Base-by-base conservation (phyloP, 768 basidiomycete genomes). In the Tricholoma saponaceum region DNA sequence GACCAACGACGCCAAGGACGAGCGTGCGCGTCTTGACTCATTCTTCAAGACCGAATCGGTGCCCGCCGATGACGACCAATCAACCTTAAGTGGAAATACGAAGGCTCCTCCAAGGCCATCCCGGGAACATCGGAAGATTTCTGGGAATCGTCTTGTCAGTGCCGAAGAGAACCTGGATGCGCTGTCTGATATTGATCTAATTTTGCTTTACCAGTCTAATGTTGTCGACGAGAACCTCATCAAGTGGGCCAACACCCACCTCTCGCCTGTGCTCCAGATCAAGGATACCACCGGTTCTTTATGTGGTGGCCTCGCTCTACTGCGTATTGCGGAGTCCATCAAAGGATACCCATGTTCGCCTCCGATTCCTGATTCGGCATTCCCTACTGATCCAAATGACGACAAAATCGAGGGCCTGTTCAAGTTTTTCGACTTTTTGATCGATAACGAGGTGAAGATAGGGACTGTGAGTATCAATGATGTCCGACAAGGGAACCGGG, bases 391-490 rank as follows among this genome's bases (percentile, higher is more conserved):
- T 39, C 72, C 80, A 12, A 76, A 78, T 59, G 89, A 94, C 66
- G 89, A 95, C 62, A 90, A 89, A 62, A 75, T 96, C 13, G 91
- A 93, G 25, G 92, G 94, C 14, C 76, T 96, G 26, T 95, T 96
- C 76, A 79, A 83, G 56, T 74, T 96, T 55, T 96, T 97, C 72
- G 95, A 98, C 72, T 95, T 92, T 72, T 72, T 97, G 55, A 80
- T 98, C 49, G 93, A 95, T 64, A 92, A 93, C 59, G 94, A 94
- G 51, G 86, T 95, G 57, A 89, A 89, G 73, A 91, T 96, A 78
- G 95, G 90, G 8, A 84, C 86, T 59, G 88, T 98, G 30, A 94
- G 90, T 64, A 95, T 97, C 73, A 96, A 96, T 67, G 96, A 98
- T 71, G 80, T 98, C 32, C 79, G 92, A 52, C 83, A 84, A 59